Percentiles rank a stretch among this genome's conserved stretches.
phyloP scores from a whole-genome alignment of 805 yeast species.

The Barnettozyma siamensis region DNA sequence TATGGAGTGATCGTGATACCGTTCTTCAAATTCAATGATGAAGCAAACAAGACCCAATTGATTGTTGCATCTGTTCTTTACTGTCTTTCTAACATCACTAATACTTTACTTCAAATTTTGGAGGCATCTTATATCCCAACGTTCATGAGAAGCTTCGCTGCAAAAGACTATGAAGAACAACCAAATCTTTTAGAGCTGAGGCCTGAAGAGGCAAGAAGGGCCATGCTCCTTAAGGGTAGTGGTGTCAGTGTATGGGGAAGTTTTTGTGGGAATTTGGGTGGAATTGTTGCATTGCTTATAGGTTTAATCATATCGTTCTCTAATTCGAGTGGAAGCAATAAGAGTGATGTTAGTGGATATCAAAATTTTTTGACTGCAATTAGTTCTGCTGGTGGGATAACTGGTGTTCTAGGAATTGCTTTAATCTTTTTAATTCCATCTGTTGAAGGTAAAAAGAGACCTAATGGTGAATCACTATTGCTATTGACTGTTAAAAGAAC shows the following conservation, averaged over 20 bases:
- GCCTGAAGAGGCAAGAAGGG: constrained; percentile 25
- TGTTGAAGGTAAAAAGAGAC: constrained; percentile 25
- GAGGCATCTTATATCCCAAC: constrained; percentile 37
- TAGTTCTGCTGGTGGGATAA: constrained; percentile 34
- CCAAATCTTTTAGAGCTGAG: too few species aligned
- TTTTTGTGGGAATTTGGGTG: constrained; percentile 32
- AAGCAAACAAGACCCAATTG: constrained; percentile 19
- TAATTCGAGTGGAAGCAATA: constrained; percentile 16
- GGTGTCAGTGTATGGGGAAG: constrained; percentile 36
- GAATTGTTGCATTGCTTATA: constrained; percentile 31
- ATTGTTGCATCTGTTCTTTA: constrained; percentile 28
- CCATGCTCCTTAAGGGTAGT: constrained; percentile 24
- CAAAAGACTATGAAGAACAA: constrained; percentile 12
- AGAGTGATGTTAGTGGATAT: constrained; percentile 26
- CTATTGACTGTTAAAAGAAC: constrained; percentile 28
- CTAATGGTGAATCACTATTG: constrained; percentile 24
- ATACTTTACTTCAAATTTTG: constrained; percentile 31
- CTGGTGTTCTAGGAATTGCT: constrained; percentile 24
- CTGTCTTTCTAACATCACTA: constrained; percentile 26
- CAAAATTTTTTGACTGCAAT: constrained; percentile 34
- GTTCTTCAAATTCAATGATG: constrained; percentile 27
- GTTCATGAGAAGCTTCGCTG: constrained; percentile 32
- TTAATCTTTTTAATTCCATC: constrained; percentile 29
- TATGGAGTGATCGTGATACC: constrained; percentile 34
- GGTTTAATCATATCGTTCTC: constrained; percentile 34